phyloP scores from a whole-genome alignment of 2,329 filamentous ascomycete species.

The Calcarisporium arbuscula region DNA sequence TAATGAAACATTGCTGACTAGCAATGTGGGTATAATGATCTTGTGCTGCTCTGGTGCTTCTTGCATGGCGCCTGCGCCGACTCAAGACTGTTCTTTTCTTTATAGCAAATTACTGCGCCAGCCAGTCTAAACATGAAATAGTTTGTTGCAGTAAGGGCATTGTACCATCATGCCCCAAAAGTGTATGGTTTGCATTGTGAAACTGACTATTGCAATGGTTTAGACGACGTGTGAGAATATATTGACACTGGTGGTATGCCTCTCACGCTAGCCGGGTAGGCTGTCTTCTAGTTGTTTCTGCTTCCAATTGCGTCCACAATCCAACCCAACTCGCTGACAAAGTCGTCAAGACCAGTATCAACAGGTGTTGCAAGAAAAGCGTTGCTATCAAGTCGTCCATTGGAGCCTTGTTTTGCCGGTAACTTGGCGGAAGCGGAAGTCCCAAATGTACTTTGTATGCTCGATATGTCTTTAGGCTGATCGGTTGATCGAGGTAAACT shows the following conservation, averaged over 20 bases:
- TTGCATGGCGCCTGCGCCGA: no score
- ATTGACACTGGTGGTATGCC: background rate
- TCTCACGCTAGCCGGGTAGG: background rate
- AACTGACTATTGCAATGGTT: no score
- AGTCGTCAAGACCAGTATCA: constrained; percentile 33
- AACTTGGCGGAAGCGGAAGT: constrained; percentile 18
- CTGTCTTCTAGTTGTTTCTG: constrained; percentile 16
- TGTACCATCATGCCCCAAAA: no score
- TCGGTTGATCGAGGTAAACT: constrained; percentile 35
- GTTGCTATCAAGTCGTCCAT: constrained; percentile 12
- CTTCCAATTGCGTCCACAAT: constrained; percentile 41
- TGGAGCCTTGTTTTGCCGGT: constrained; percentile 15
- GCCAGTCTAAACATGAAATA: no score
- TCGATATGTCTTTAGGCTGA: constrained; percentile 13
- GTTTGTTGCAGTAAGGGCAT: no score
- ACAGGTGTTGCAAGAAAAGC: constrained; percentile 27
- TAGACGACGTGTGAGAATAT: no score
- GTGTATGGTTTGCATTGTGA: no score
- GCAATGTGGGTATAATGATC: no score
- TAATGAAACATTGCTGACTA: no score
- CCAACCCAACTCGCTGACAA: constrained; percentile 43
- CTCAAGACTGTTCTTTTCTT: no score
- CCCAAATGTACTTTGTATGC: constrained; percentile 14
- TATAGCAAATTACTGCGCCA: no score
- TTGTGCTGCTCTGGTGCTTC: no score